phyloP scores from a whole-genome alignment of 2,329 filamentous ascomycete genomes.

The Xylariaceae sp. region DNA sequence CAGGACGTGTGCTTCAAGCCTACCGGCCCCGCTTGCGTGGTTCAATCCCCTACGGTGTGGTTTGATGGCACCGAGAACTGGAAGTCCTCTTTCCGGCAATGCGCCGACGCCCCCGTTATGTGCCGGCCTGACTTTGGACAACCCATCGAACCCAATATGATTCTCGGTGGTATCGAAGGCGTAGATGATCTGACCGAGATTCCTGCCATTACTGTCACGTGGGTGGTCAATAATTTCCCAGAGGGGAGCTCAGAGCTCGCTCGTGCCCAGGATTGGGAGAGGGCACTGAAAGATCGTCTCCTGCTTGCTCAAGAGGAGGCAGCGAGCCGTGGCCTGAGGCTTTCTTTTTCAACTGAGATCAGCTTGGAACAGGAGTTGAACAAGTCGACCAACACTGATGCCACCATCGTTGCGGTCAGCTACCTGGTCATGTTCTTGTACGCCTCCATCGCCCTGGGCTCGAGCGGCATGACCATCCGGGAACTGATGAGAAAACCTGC shows the following conservation, averaged over 20 bases:
- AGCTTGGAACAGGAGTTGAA: constrained; percentile 94
- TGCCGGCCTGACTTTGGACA: constrained; percentile 88
- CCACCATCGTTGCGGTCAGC: constrained; percentile 92
- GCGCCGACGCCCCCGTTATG: constrained; percentile 71
- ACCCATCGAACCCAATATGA: constrained; percentile 76
- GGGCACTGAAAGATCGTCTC: constrained; percentile 67
- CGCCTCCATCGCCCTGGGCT: constrained; percentile 85
- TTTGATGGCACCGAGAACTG: constrained; percentile 68
- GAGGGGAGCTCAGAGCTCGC: constrained; percentile 67
- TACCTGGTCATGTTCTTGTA: constrained; percentile 99
- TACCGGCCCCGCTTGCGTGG: constrained; percentile 78
- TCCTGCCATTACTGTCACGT: constrained; percentile 79
- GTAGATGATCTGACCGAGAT: constrained; percentile 64
- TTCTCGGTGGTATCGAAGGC: constrained; percentile 74
- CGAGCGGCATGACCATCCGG: constrained; percentile 71
- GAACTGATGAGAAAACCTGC: constrained; percentile 78
- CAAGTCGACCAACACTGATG: constrained; percentile 97
- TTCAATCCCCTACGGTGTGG: constrained; percentile 89
- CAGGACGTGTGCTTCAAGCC: constrained; percentile 93
- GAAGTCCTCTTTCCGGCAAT: constrained; percentile 65
- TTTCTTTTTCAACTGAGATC: constrained; percentile 94
- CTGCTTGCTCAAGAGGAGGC: constrained; percentile 79
- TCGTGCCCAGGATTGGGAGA: constrained; percentile 84
- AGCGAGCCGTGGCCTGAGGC: constrained; percentile 65
- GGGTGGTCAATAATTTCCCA: constrained; percentile 84